Evolutionary conservation across 768 basidiomycete genomes (phyloP).

Genomic region (Lactarius deliciosus): DNA sequence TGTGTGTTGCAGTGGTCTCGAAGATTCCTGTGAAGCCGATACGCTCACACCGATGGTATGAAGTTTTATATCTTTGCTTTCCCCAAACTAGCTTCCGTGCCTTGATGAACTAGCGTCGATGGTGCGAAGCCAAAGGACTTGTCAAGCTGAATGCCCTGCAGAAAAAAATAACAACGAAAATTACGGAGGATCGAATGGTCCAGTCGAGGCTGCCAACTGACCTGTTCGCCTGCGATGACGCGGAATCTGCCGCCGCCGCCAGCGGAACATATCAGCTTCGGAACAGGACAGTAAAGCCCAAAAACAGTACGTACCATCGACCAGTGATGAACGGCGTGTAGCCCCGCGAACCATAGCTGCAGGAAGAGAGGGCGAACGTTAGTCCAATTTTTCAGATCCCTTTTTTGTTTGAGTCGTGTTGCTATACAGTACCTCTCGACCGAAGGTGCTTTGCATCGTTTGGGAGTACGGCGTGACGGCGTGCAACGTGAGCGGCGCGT

Average conservation of each 20-base stretch:
- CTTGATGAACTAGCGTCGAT: conserved; percentile 76
- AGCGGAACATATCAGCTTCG: conserved; percentile 15
- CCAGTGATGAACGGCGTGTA: conserved; percentile 91
- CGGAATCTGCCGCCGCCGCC: conserved; percentile 57
- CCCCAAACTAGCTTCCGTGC: conserved; percentile 60
- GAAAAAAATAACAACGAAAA: neutral
- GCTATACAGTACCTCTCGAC: conserved; percentile 59
- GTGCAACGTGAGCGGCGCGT: conserved; percentile 66
- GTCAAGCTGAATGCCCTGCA: conserved; percentile 62
- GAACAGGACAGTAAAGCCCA: neutral
- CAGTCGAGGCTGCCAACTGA: conserved; percentile 37
- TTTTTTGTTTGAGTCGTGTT: neutral
- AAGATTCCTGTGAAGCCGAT: conserved; percentile 1
- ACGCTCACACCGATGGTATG: neutral
- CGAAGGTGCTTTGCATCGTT: conserved; percentile 74
- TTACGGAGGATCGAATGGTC: neutral
- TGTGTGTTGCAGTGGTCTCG: neutral
- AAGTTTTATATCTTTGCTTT: conserved; percentile 56
- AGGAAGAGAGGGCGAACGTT: neutral
- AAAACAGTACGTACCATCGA: conserved; percentile 69
- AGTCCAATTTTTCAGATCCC: neutral
- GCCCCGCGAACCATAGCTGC: conserved; percentile 81
- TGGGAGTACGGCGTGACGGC: conserved; percentile 81
- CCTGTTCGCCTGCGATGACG: conserved; percentile 80
- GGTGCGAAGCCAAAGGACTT: conserved; percentile 86